Conservation (phyloP, 73 alveolate genomes). For the Paramecium tetraurelia region DNA sequence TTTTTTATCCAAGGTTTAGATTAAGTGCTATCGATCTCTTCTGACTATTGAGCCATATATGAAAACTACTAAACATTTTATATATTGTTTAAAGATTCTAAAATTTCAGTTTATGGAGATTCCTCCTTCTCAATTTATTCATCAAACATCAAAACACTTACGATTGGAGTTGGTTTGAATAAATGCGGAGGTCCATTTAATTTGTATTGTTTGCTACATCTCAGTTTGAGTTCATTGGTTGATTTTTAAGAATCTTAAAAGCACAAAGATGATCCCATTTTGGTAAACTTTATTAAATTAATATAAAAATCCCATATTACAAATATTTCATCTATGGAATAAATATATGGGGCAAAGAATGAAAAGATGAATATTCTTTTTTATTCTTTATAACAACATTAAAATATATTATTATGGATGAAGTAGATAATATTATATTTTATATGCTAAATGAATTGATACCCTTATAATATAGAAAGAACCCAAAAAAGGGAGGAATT, state of each 20-base stretch:
- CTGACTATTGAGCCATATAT: neutral
- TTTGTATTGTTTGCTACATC: neutral
- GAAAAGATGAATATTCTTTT: neutral
- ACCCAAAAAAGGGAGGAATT: too few species aligned
- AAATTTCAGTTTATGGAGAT: neutral
- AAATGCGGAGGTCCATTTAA: neutral
- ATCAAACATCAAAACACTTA: neutral
- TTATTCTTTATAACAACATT: neutral
- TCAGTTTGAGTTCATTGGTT: neutral
- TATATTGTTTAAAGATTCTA: neutral
- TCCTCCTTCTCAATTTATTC: neutral
- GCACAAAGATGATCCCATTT: neutral
- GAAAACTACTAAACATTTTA: neutral
- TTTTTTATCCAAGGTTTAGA: neutral
- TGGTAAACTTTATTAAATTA: neutral
- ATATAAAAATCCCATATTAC: neutral
- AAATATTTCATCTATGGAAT: neutral
- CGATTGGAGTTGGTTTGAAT: neutral
- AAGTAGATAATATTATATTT: neutral
- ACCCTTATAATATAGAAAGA: neutral
- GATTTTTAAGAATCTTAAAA: neutral
- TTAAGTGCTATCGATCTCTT: neutral
- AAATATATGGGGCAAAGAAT: neutral
- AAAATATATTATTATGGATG: neutral
- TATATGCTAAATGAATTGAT: neutral